phyloP scores from a whole-genome alignment of 1,284 basidiomycete species.

The Microbotryum lychnidis-dioicae region DNA sequence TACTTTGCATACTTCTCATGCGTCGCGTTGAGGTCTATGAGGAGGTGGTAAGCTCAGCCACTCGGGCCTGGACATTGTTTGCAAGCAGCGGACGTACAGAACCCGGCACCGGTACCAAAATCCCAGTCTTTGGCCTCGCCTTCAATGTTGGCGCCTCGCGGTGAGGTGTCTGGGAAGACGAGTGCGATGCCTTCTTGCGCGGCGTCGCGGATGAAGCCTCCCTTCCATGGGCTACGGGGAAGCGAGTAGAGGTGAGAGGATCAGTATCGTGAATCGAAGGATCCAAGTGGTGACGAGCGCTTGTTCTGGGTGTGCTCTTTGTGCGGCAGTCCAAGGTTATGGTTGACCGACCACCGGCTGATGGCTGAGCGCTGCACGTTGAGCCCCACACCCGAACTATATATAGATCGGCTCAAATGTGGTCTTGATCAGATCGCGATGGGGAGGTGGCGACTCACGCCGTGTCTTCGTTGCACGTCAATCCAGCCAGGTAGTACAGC shows the following conservation, averaged over 20 bases:
- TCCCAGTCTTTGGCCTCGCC: constrained; percentile 83
- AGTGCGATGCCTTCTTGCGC: constrained; percentile 65
- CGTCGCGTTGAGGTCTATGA: constrained; percentile 78
- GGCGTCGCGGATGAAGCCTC: constrained; percentile 69
- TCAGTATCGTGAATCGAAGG: too few relatives aligned
- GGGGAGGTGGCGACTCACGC: constrained; percentile 48
- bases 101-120: constrained; percentile 36
- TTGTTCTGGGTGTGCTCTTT: too few relatives aligned
- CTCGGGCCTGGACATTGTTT: too few relatives aligned
- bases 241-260: too few relatives aligned
- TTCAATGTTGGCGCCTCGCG: constrained; percentile 79
- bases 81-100: neutral
- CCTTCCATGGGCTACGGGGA: constrained; percentile 67
- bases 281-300: too few relatives aligned
- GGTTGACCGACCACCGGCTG: too few relatives aligned
- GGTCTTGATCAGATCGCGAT: neutral
- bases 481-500: constrained; percentile 80
- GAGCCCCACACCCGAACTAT: too few relatives aligned
- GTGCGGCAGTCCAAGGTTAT: too few relatives aligned
- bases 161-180: constrained; percentile 93
- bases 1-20: constrained; percentile 66
- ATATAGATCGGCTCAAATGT: neutral
- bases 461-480: constrained; percentile 95
- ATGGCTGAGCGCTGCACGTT: too few relatives aligned
- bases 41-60: constrained; percentile 53